A percentile compares a stretch with the other conserved stretches of the same genome.
Conservation (phyloP, 2,329 filamentous ascomycete genomes). For the Ophiostoma piceae region DNA sequence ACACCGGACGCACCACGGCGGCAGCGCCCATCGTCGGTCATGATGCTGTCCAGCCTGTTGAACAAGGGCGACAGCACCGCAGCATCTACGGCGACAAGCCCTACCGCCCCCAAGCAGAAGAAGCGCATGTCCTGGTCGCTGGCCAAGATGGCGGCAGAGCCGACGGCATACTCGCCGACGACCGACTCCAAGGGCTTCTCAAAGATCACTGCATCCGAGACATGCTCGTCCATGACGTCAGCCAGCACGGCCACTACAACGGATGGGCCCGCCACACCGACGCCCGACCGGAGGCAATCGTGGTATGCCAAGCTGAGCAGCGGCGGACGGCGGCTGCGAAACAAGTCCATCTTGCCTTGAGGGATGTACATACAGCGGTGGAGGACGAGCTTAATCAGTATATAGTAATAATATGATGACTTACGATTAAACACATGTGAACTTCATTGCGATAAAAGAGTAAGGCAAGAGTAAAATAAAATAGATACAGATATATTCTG, state of each 20-base stretch:
- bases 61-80: neutral
- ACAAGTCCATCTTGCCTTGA: neutral
- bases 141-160: neutral
- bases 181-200: neutral
- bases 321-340: constrained; percentile 9
- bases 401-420: neutral
- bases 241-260: neutral
- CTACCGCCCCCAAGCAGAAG: neutral
- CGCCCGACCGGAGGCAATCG: constrained; percentile 7
- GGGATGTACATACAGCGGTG: neutral
- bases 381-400: neutral
- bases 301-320: constrained; percentile 17
- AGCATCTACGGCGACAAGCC: neutral
- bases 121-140: constrained; percentile 1
- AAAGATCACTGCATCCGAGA: neutral
- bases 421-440: neutral
- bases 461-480: neutral
- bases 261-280: neutral
- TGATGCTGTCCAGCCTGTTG: neutral
- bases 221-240: neutral
- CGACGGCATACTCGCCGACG: neutral
- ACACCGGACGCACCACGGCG: neutral
- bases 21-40: neutral
- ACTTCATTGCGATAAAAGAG: neutral
- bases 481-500: neutral